phyloP scores from a whole-genome alignment of 2,329 filamentous ascomycete species.

The Cladophialophora psammophila region DNA sequence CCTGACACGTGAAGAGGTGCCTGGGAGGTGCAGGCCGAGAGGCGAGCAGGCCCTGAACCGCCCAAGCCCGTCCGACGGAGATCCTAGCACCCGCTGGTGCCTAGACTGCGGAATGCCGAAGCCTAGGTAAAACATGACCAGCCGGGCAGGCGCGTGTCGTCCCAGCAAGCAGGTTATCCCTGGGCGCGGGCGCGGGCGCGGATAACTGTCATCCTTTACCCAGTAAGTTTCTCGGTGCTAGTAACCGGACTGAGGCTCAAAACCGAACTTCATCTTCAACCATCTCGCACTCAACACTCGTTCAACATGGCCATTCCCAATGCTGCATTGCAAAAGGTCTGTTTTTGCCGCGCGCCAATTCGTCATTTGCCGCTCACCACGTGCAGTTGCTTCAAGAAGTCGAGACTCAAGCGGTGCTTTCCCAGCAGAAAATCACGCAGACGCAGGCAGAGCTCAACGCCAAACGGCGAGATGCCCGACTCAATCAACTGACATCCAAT shows the following conservation, averaged over 20 bases:
- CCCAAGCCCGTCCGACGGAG: neutral
- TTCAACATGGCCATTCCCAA: constrained; percentile 87
- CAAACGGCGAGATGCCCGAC: constrained; percentile 87
- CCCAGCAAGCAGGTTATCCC: neutral
- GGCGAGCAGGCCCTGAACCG: neutral
- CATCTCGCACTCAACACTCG: neutral
- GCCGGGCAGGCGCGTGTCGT: neutral
- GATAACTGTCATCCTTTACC: constrained; percentile 5
- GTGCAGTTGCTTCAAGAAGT: constrained; percentile 87
- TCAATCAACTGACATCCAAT: constrained; percentile 83
- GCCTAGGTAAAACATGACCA: too few species aligned
- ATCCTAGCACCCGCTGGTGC: neutral
- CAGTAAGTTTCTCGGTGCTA: neutral
- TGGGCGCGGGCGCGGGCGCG: constrained; percentile 2
- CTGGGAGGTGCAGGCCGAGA: neutral
- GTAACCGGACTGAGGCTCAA: constrained; percentile 14
- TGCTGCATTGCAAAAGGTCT: constrained; percentile 90
- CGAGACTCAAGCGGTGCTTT: constrained; percentile 83
- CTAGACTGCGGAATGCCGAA: neutral
- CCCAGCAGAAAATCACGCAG: constrained; percentile 90
- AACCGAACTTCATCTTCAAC: constrained; percentile 5
- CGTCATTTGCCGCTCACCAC: constrained; percentile 31
- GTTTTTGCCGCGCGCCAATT: constrained; percentile 28
- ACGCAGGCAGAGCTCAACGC: constrained; percentile 82
- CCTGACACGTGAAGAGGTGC: constrained; percentile 10